These are phyloP conservation scores for Pythium rhizo-oryzae DNA, from an alignment of 352 stramenopile genomes.

Conservation along the genomic window DNA sequence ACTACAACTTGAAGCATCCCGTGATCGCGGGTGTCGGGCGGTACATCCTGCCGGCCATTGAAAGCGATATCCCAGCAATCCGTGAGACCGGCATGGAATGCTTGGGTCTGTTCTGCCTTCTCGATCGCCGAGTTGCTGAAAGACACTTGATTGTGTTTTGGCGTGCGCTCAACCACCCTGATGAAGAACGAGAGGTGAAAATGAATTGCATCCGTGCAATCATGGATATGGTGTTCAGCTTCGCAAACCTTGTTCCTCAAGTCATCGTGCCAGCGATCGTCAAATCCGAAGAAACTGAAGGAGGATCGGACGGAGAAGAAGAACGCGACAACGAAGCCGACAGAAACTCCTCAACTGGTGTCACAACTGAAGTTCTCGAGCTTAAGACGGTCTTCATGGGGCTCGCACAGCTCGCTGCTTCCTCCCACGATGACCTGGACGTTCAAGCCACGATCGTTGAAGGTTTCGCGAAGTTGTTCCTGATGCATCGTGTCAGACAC, in stretches of 20 bases:
- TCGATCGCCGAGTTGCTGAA: slow-evolving; percentile 71
- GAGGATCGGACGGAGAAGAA: slow-evolving; percentile 32
- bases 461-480: slow-evolving; percentile 75
- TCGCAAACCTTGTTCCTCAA: slow-evolving; percentile 55
- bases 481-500: slow-evolving; percentile 72
- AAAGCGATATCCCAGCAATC: slow-evolving; percentile 73
- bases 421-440: slow-evolving; percentile 62
- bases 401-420: slow-evolving; percentile 44
- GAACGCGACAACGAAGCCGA: slow-evolving; percentile 28
- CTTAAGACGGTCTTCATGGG: slow-evolving; percentile 65
- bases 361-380: slow-evolving; percentile 43
- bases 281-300: slow-evolving; percentile 21
- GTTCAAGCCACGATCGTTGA: slow-evolving; percentile 78
- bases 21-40: slow-evolving; percentile 66
- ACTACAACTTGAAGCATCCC: slow-evolving; percentile 65
- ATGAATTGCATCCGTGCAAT: slow-evolving; percentile 76
- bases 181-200: slow-evolving; percentile 80
- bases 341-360: slow-evolving; percentile 1
- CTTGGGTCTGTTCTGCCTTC: slow-evolving; percentile 67
- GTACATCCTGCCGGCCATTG: slow-evolving; percentile 78
- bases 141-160: slow-evolving; percentile 79
- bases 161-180: slow-evolving; percentile 73
- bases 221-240: slow-evolving; percentile 71
- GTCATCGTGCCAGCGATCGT: slow-evolving; percentile 36
- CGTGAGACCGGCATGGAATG: slow-evolving; percentile 77